Evolutionary conservation across 2,329 filamentous ascomycete genomes (phyloP), one percentile per base, ranked within the genome.

Genomic region (Fusarium bulbicola): DNA sequence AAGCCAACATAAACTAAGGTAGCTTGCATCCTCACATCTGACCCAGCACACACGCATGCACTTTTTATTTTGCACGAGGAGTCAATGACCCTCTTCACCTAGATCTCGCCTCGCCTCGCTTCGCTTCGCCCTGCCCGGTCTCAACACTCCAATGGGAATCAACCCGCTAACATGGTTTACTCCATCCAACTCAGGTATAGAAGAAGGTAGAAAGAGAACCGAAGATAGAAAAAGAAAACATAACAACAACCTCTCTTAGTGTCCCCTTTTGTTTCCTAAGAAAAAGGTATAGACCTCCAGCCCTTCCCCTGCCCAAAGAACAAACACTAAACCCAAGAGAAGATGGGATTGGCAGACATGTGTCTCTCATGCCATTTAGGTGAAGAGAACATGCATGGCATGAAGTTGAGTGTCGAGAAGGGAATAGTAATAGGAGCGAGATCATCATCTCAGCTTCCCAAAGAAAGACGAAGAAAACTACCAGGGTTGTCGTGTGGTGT

Each of bases 101-200:
- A 57, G 60, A 36, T 62, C 56, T 40, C 65, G 56, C 70, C 53
- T 50, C 63, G 40, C 46, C 26, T 26, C 26, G 52, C 67, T 43
- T 46, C 63, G 40, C 46, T 40, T 46, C 32, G 46, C 54, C 63
- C 61, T 54, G 47, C 53, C 42, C 59, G 21, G 12, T 68, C 57
- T 63, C 45, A 34, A 37, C 37, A 56, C 65, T 50, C 42, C 49
- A 68, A 66, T 63, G 63, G 53, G 67, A 75, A 76, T 59, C 71
- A 76, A 66, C 54, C 73, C 68, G 40, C 65, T 63, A 47, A 66
- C 65, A 71, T 73, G 54, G 63, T 63, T 69, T 72, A 68, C 68
- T 77, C 71, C 76, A 78, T 75, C 76, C 77, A 79, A 78, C 74
- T 73, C 65, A 76, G 72, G 72, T 76, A 79, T 77, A 77, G 66